Evolutionary conservation across 257 asterid species (phyloP).

Genomic region (Plantago major): DNA sequence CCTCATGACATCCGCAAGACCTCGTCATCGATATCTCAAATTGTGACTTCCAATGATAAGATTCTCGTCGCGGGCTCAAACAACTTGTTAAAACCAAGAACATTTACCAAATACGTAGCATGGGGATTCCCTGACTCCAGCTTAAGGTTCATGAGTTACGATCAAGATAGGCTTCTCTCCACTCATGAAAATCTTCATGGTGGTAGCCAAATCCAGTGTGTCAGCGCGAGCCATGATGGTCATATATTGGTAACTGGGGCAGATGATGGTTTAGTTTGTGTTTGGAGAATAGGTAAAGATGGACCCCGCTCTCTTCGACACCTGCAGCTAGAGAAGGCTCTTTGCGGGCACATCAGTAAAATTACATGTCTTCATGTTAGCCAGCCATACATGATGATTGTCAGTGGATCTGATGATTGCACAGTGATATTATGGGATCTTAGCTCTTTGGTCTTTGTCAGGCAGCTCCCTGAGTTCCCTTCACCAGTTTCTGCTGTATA

Average conservation of each 20-base stretch:
- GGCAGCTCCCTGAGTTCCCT: slow-evolving; percentile 92
- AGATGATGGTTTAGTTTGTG: slow-evolving; percentile 78
- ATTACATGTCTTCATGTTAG: slow-evolving; percentile 81
- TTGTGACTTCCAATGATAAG: slow-evolving; percentile 62
- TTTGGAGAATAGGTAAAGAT: slow-evolving; percentile 79
- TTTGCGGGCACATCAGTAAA: slow-evolving; percentile 80
- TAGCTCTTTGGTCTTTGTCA: slow-evolving; percentile 71
- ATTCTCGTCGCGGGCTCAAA: slow-evolving; percentile 74
- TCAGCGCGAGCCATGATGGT: slow-evolving; percentile 88
- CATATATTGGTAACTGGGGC: slow-evolving; percentile 84
- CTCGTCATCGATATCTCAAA: slow-evolving; percentile 76
- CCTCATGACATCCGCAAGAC: slow-evolving; percentile 80
- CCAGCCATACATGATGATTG: slow-evolving; percentile 98
- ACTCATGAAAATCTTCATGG: slow-evolving; percentile 99
- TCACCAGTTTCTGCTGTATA: slow-evolving; percentile 84
- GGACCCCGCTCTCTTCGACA: slow-evolving; percentile 70
- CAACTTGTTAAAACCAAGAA: slow-evolving; percentile 75
- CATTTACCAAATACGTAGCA: slow-evolving; percentile 66
- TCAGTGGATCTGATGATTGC: slow-evolving; percentile 92
- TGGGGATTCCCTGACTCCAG: slow-evolving; percentile 99
- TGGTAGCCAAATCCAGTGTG: slow-evolving; percentile 91
- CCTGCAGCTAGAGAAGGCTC: slow-evolving; percentile 69
- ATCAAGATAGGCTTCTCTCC: slow-evolving; percentile 88
- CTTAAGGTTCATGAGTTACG: slow-evolving; percentile 75
- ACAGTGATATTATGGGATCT: slow-evolving; percentile 92